Evolutionary conservation across 805 yeast species (phyloP), one percentile per base, ranked within the genome.

Genomic region (Priceomyces castillae): DNA sequence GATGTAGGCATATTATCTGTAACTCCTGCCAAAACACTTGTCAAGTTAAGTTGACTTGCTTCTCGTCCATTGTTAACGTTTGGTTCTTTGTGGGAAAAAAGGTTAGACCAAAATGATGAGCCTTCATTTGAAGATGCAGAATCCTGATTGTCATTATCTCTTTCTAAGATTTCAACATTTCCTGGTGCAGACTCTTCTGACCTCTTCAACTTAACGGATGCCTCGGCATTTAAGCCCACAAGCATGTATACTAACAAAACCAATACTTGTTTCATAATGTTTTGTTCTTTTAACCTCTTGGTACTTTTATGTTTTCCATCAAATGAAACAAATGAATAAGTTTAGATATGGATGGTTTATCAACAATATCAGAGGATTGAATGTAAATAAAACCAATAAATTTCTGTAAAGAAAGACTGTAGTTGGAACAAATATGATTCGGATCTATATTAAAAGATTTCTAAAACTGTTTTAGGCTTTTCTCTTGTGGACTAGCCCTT

Each of bases 361-460:
- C 30, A 14, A 23, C 19, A 11, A 36, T 6, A 10, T n/a, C n/a
- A 15, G 12, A 23, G 20, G 30, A 28, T 9, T 28, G 35, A 12
- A 28, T 11, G 31, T 22, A 22, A 22, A 22, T 9, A 22, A 22
- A 22, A 22, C 25, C 25, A 22, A 22, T 22, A n/a, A 18, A 12
- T 16, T 38, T 38, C 25, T 38, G 28, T 25, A 44, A 44, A 44
- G 47, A 44, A 44, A 37, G 47, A 44, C 47, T 41, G 47, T 40
- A 44, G 47, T 44, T 44, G 44, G 47, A 41, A 37, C 22, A 11
- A 12, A 28, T 28, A n/a, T n/a, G 15, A 12, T n/a, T n/a, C n/a
- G n/a, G n/a, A n/a, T n/a, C n/a, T n/a, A n/a, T n/a, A n/a, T n/a
- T n/a, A n/a, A n/a, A n/a, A n/a, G n/a, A n/a, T n/a, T n/a, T n/a